Conservation (phyloP, 2,329 filamentous ascomycete species). For the Claviceps sp. region DNA sequence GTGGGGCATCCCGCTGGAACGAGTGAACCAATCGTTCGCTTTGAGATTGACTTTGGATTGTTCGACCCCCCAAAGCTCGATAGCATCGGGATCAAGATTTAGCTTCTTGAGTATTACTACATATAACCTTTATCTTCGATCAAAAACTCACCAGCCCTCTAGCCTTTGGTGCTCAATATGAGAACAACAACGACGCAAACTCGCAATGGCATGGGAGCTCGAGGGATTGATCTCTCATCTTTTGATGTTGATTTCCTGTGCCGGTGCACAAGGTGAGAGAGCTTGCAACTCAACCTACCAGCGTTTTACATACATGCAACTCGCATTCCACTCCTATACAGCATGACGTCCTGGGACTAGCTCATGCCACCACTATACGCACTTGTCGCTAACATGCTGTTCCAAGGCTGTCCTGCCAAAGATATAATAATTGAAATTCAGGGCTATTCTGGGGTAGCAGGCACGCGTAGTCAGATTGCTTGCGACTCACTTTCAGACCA, state of each 20-base stretch:
- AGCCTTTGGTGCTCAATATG: constrained; percentile 13
- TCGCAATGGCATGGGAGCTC: constrained; percentile 24
- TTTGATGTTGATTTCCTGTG: constrained; percentile 23
- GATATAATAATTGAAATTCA: constrained; percentile 20
- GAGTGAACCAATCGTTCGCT: too few relatives aligned
- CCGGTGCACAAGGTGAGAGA: constrained; percentile 24
- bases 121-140: constrained; percentile 1
- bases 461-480: constrained; percentile 6
- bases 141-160: neutral
- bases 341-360: neutral
- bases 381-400: neutral
- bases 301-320: neutral
- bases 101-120: neutral
- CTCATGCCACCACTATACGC: neutral
- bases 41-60: too few relatives aligned
- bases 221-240: constrained; percentile 25
- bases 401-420: constrained; percentile 18
- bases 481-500: constrained; percentile 11
- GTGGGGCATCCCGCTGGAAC: too few relatives aligned
- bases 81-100: neutral
- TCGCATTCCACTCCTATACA: neutral
- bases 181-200: constrained; percentile 4
- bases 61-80: too few relatives aligned
- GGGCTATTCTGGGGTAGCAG: constrained; percentile 11
- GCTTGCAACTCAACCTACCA: too few relatives aligned